Conservation (phyloP, 768 basidiomycete species). For the Clavaria fumosa region DNA sequence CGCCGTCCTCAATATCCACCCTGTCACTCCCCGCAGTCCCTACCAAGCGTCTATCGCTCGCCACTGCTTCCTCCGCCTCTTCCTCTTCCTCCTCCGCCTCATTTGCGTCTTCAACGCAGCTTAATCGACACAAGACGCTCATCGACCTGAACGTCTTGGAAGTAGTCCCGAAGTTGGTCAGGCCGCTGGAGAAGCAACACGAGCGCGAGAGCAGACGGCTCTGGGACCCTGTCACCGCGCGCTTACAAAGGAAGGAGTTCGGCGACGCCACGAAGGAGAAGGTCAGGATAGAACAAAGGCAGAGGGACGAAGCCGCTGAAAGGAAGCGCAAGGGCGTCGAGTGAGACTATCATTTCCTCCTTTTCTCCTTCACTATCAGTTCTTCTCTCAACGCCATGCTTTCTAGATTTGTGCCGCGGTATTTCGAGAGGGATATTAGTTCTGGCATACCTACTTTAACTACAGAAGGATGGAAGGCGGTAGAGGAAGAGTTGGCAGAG, state of each 20-base stretch:
- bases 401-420: slow-evolving; percentile 52
- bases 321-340: slow-evolving; percentile 64
- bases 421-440: slow-evolving; percentile 57
- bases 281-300: slow-evolving; percentile 81
- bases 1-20: slow-evolving; percentile 24
- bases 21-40: slow-evolving; percentile 34
- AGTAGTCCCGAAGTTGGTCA: slow-evolving; percentile 69
- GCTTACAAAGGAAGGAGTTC: slow-evolving; percentile 71
- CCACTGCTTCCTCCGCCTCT: slow-evolving; percentile 31
- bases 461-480: slow-evolving; percentile 46
- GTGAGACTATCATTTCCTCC: slow-evolving; percentile 33
- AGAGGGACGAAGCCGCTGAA: slow-evolving; percentile 79
- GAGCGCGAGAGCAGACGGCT: slow-evolving; percentile 71
- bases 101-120: no score
- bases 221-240: slow-evolving; percentile 73
- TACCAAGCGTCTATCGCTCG: slow-evolving; percentile 19
- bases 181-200: slow-evolving; percentile 67
- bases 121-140: no score
- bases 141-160: slow-evolving; percentile 62
- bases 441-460: slow-evolving; percentile 59
- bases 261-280: slow-evolving; percentile 87
- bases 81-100: slow-evolving; percentile 30
- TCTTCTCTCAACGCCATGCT: not conserved
- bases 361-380: not conserved
- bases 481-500: slow-evolving; percentile 50